A percentile compares a stretch with the other conserved stretches of the same genome.
Evolutionary conservation across 2,329 filamentous ascomycete genomes (phyloP).

Genomic region (Colletotrichum echinochloae): DNA sequence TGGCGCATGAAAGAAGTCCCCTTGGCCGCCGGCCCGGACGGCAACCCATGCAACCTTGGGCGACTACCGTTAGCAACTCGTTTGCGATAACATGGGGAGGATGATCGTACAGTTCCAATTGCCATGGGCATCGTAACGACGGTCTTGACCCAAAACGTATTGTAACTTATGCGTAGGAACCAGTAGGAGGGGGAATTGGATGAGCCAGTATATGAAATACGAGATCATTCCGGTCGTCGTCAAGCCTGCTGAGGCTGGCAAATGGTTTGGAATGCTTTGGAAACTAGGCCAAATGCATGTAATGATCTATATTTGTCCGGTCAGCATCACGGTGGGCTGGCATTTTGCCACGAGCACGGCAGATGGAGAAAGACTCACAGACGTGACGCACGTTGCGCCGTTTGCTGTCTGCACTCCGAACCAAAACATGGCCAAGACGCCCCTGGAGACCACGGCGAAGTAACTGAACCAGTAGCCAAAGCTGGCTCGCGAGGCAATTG

Average conservation of each 20-base stretch:
- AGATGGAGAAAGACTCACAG: conserved; percentile 2
- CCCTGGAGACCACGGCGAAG: conserved; percentile 55
- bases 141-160: conserved; percentile 57
- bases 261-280: conserved; percentile 52
- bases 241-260: conserved; percentile 50
- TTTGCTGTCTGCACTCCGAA: conserved; percentile 51
- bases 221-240: conserved; percentile 54
- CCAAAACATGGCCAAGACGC: conserved; percentile 57
- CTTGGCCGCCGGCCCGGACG: conserved; percentile 40
- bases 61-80: not conserved
- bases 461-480: conserved; percentile 53
- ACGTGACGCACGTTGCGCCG: conserved; percentile 45
- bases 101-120: conserved; percentile 51
- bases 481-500: conserved; percentile 57
- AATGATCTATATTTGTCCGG: conserved; percentile 42
- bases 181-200: conserved; percentile 56
- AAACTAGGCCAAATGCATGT: conserved; percentile 58
- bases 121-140: conserved; percentile 57
- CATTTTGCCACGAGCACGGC: not conserved
- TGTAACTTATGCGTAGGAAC: conserved; percentile 59
- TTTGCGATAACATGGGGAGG: too few species aligned
- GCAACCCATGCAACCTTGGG: conserved; percentile 41
- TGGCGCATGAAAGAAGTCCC: conserved; percentile 43
- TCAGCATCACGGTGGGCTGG: not conserved
- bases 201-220: conserved; percentile 61